Evolutionary conservation across 495 filamentous ascomycete genomes (phyloP), one percentile per base, ranked within the genome.

Genomic region (Extremus antarcticus): DNA sequence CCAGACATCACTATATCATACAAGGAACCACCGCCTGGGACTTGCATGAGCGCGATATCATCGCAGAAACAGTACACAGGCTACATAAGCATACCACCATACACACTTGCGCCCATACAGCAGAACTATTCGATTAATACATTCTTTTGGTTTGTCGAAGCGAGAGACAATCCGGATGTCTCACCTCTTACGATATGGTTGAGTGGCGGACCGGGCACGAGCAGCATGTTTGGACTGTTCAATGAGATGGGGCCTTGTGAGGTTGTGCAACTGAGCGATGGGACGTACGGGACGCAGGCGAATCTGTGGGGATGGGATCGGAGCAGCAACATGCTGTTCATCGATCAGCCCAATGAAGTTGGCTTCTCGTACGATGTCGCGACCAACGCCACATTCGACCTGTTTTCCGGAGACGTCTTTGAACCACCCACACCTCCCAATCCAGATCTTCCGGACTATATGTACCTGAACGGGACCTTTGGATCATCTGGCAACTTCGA

Each of bases 401-500:
- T 75, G 2, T 53, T 69, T 35, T 51, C 64, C 19, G 56, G 54
- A 19, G 52, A 63, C 17, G 22, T 62, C 15, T 46, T 53, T 16
- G 40, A 61, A 25, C 59, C 62, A 15, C 61, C 66, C 0, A 50
- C 41, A 19, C 41, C 43, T 25, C 56, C 47, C 15, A 63, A 65
- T 43, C n/a, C 50, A 9, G 59, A 51, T n/a, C 61, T 69, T 25
- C 73, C 71, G 19, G 50, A 65, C 25, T 68, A 62, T 39, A 77
- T 74, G 0, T 73, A 72, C 50, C 64, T 83, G 22, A 81, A 84
- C 62, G 85, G 85, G 25, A 86, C 84, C 0, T 86, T 86, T 61
- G 55, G 55, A 2, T 70, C 78, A 51, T 78, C 79, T 1, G 69
- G 71, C 39, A 75, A 78, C 55, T 15, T 45, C 0, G 73, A 67